Evolutionary conservation across 225 moss, liverwort and hornwort genomes (phyloP).

Genomic region (Sphagnum contortum): DNA sequence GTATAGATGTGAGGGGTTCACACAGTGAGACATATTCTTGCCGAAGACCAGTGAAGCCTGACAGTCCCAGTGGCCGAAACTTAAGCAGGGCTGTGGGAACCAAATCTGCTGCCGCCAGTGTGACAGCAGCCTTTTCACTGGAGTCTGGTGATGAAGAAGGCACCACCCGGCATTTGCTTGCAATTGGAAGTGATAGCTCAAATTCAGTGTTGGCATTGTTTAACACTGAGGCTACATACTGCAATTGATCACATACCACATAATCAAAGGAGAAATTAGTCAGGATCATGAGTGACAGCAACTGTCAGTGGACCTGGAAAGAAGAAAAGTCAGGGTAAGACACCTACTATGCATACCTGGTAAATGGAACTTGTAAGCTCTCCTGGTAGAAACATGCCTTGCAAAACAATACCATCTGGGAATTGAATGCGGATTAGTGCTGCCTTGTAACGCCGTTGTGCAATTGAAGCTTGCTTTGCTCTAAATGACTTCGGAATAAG

Average conservation of each 20-base stretch:
- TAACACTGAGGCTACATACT: slow-evolving; percentile 35
- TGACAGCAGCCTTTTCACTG: slow-evolving; percentile 10
- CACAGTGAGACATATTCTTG: slow-evolving; percentile 22
- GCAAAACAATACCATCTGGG: slow-evolving; percentile 30
- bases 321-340: no score
- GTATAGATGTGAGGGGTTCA: slow-evolving; percentile 16
- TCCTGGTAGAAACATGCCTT: slow-evolving; percentile 26
- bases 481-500: slow-evolving; percentile 28
- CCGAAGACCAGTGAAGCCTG: slow-evolving; percentile 20
- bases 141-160: slow-evolving; percentile 11
- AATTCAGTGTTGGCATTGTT: slow-evolving; percentile 25
- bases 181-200: slow-evolving; percentile 30
- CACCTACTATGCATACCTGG: slow-evolving; percentile 15
- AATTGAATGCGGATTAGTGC: slow-evolving; percentile 30
- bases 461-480: slow-evolving; percentile 29
- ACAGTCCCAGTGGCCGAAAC: slow-evolving; percentile 14
- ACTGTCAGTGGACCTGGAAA: no score
- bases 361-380: slow-evolving; percentile 27
- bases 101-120: slow-evolving; percentile 32
- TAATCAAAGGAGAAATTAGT: no score
- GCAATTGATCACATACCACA: slow-evolving; percentile 4
- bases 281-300: no score
- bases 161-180: slow-evolving; percentile 19
- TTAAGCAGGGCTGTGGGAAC: slow-evolving; percentile 34
- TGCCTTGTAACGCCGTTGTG: slow-evolving; percentile 13